These are phyloP conservation scores for Ogataea degrootiae DNA, from an alignment of 805 yeast genomes.

Conservation along the genomic window DNA sequence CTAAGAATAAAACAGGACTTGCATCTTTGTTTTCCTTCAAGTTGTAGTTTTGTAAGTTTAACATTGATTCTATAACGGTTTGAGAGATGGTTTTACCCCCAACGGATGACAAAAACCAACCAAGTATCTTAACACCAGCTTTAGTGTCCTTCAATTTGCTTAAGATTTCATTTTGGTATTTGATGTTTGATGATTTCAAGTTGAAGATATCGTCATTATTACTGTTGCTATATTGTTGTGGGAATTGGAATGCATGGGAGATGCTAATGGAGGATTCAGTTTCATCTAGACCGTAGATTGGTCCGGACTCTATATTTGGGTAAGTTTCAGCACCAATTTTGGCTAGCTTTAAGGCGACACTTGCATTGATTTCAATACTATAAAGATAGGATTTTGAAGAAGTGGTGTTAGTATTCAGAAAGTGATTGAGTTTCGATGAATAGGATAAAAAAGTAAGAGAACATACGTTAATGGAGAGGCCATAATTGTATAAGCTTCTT, in stretches of 20 bases:
- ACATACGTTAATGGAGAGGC: neutral
- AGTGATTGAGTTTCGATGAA: neutral
- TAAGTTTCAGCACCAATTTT: conserved; percentile 62
- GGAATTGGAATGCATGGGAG: conserved; percentile 66
- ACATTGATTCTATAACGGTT: conserved; percentile 64
- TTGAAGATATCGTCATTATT: conserved; percentile 49
- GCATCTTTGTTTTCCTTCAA: conserved; percentile 24
- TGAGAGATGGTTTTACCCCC: conserved; percentile 67
- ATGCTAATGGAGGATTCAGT: conserved; percentile 37
- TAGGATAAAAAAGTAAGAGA: neutral
- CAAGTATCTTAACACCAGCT: conserved; percentile 65
- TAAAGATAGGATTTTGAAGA: neutral
- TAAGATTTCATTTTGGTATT: conserved; percentile 65
- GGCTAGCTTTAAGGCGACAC: conserved; percentile 54
- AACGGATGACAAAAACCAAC: conserved; percentile 73
- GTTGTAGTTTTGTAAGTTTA: conserved; percentile 46
- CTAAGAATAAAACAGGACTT: conserved; percentile 44
- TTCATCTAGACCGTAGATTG: conserved; percentile 69
- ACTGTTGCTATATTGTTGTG: conserved; percentile 29
- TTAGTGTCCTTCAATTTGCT: conserved; percentile 57
- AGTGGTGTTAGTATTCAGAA: too few relatives aligned
- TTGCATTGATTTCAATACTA: conserved; percentile 43
- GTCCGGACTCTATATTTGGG: conserved; percentile 63
- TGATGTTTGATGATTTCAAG: conserved; percentile 51
- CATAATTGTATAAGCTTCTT: neutral